Conservation (phyloP, 495 filamentous ascomycete genomes). For the Talaromyces liani region DNA sequence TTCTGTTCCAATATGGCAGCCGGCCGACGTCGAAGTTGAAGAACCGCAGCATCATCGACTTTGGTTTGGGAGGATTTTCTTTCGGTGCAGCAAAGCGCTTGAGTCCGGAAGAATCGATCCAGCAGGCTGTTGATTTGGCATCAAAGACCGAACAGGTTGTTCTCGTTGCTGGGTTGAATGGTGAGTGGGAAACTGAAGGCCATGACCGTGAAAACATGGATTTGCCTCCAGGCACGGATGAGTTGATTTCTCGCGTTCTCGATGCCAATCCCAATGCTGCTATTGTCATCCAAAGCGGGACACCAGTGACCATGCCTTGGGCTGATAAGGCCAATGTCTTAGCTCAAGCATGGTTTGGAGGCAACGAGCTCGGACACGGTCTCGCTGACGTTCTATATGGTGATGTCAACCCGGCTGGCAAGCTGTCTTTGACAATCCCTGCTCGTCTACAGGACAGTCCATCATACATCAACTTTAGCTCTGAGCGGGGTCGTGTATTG, state of each 20-base stretch:
- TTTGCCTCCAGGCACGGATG: slow-evolving; percentile 69
- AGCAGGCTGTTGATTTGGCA: slow-evolving; percentile 55
- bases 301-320: slow-evolving; percentile 84
- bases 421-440: slow-evolving; percentile 57
- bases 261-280: slow-evolving; percentile 66
- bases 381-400: slow-evolving; percentile 53
- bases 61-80: slow-evolving; percentile 67
- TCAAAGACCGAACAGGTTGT: slow-evolving; percentile 63
- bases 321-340: slow-evolving; percentile 57
- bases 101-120: slow-evolving; percentile 56
- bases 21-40: slow-evolving; percentile 54
- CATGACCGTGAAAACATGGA: slow-evolving; percentile 81
- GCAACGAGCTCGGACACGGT: slow-evolving; percentile 59
- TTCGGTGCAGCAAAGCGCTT: slow-evolving; percentile 69
- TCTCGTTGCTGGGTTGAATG: slow-evolving; percentile 71
- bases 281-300: slow-evolving; percentile 78
- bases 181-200: slow-evolving; percentile 86
- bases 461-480: slow-evolving; percentile 69
- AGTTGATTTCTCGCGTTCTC: slow-evolving; percentile 62
- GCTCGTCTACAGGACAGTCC: slow-evolving; percentile 63
- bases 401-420: slow-evolving; percentile 47
- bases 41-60: slow-evolving; percentile 39
- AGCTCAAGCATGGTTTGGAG: slow-evolving; percentile 68
- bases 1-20: slow-evolving; percentile 58
- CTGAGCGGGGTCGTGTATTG: slow-evolving; percentile 66